Evolutionary conservation across 106 monocot species (phyloP), one percentile per base, ranked within the genome.

Genomic region (Triglochin maritima): DNA sequence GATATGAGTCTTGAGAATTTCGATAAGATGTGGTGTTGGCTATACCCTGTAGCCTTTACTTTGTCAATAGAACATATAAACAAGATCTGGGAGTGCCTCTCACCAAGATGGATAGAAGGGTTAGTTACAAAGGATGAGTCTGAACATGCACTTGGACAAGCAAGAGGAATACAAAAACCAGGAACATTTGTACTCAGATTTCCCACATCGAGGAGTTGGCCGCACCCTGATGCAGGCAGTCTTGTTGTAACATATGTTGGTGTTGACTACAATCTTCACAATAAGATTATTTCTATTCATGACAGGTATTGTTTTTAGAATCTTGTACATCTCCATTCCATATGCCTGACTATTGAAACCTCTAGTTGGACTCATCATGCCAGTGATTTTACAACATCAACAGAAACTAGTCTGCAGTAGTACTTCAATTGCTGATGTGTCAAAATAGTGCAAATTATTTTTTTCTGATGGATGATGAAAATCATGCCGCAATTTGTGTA

Each of bases 211-310:
- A 81, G 98, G 46, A 98, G 88, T 68, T 98, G 98, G 98, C 98
- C 98, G 67, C 98, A 98, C 68, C 98, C 98, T 62, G 98, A 98
- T 78, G 84, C 98, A 60, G 98, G 98, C 49, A 92, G 79, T 65
- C 68, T 92, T 49, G 80, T 89, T 64, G 81, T 92, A 67, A 82
- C 98, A 46, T 98, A 92, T 76, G 76, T 98, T 69, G 88, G 84
- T 68, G 17, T 71, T 52, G 88, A 92, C 75, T 68, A 57, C 14
- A 13, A 43, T 11, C 50, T 98, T 73, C 92, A 86, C 71, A 88
- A 88, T 74, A 88, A 57, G 61, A 85, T 98, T 49, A 68, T 98
- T 64, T 82, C 82, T 54, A 69, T 84, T 56, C 77, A 84, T 67
- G 69, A 72, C 45, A 84, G 98, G 98, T 92, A 15, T 56, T 60